Percentiles rank a stretch among this genome's conserved stretches.
Evolutionary conservation across 2,329 filamentous ascomycete species (phyloP).

Genomic region (Colletotrichum godetiae): DNA sequence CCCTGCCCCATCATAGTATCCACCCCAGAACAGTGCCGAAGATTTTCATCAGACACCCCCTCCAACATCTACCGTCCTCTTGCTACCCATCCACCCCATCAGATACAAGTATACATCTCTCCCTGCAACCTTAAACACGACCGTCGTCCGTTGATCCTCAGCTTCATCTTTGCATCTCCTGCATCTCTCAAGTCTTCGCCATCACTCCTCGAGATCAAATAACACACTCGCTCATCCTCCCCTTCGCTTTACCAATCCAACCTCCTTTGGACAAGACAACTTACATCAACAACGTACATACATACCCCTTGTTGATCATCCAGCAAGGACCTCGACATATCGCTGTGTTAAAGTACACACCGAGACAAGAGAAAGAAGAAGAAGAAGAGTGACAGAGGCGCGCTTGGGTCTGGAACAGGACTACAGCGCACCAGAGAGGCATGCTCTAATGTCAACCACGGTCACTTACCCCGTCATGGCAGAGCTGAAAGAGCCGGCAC

Average conservation of each 20-base stretch:
- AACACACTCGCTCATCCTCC: not conserved
- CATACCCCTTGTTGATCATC: constrained; percentile 23
- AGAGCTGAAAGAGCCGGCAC: constrained; percentile 71
- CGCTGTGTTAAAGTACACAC: constrained; percentile 22
- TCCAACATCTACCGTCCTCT: constrained; percentile 58
- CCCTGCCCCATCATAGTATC: constrained; percentile 46
- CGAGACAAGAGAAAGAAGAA: not conserved
- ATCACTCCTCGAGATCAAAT: constrained; percentile 13
- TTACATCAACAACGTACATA: not conserved
- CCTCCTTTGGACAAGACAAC: not conserved
- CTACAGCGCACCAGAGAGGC: constrained; percentile 44
- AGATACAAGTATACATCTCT: constrained; percentile 60
- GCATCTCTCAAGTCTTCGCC: constrained; percentile 27
- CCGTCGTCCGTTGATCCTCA: constrained; percentile 43
- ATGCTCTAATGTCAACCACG: constrained; percentile 72
- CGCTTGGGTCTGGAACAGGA: constrained; percentile 34
- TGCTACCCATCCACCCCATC: constrained; percentile 46
- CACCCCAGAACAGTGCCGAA: constrained; percentile 62
- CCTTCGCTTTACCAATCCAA: not conserved
- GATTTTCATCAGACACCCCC: constrained; percentile 59
- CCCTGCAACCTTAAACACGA: constrained; percentile 52
- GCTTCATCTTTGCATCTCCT: constrained; percentile 39
- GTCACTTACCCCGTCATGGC: constrained; percentile 72
- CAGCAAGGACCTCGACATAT: constrained; percentile 20
- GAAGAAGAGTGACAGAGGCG: constrained; percentile 23